Conservation (phyloP, 306 rosid species). For the Casuarina equisetifolia region DNA sequence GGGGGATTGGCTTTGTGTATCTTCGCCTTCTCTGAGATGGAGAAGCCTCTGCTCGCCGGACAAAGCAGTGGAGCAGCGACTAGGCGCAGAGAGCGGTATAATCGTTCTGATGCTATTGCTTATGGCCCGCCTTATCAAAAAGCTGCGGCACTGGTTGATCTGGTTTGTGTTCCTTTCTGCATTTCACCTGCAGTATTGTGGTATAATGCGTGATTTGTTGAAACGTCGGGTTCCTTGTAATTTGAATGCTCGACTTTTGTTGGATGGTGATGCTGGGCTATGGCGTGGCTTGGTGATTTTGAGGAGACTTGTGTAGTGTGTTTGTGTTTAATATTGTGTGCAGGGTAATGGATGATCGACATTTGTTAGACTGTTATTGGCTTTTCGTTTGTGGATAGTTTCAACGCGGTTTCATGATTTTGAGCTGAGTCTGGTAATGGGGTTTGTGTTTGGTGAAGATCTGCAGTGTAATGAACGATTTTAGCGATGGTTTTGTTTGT, state of each 20-base stretch:
- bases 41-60: slow-evolving; percentile 56
- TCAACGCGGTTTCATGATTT: neutral
- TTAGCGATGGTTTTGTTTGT: neutral
- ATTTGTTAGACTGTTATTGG: neutral
- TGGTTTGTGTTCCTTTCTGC: slow-evolving; percentile 50
- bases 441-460: neutral
- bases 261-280: neutral
- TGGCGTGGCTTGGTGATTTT: neutral
- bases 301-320: neutral
- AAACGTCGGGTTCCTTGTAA: neutral
- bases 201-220: neutral
- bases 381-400: neutral
- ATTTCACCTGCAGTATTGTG: neutral
- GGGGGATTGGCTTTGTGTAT: neutral
- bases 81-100: neutral
- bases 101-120: slow-evolving; percentile 70
- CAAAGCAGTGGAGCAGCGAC: slow-evolving; percentile 46
- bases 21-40: slow-evolving; percentile 34
- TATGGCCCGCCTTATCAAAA: slow-evolving; percentile 64
- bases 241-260: neutral
- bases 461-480: neutral
- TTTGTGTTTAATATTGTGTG: neutral
- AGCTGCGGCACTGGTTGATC: slow-evolving; percentile 93
- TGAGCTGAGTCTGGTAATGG: neutral
- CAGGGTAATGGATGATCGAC: neutral